These are phyloP conservation scores for Pichia membranifaciens DNA, from an alignment of 805 yeast species.

Conservation along the genomic window DNA sequence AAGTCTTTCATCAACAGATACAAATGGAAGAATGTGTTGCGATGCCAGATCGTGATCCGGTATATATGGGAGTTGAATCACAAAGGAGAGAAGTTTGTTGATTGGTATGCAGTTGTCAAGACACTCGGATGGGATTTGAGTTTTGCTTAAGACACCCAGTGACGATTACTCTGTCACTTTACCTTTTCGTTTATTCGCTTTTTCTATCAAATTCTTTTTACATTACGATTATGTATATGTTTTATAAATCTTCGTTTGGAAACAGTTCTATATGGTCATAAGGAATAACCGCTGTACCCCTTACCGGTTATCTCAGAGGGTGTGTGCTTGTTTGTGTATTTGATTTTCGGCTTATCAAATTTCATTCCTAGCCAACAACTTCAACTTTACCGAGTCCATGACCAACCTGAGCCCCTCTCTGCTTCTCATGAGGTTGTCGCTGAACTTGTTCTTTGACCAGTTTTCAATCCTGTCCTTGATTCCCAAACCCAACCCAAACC, in stretches of 20 bases:
- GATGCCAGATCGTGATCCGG: conserved; percentile 40
- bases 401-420: conserved; percentile 72
- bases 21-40: conserved; percentile 55
- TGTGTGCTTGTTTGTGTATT: too few relatives aligned
- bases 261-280: too few relatives aligned
- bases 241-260: neutral
- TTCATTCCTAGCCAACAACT: conserved; percentile 11
- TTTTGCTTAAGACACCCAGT: conserved; percentile 42
- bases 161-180: neutral
- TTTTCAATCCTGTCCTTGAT: conserved; percentile 70
- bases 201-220: neutral
- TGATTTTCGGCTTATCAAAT: neutral
- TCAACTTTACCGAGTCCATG: conserved; percentile 43
- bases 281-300: too few relatives aligned
- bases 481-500: conserved; percentile 35
- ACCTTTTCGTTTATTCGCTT: neutral
- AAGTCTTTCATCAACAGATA: conserved; percentile 55
- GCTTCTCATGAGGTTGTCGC: conserved; percentile 59
- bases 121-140: conserved; percentile 72
- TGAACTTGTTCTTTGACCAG: conserved; percentile 71
- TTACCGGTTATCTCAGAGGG: too few relatives aligned
- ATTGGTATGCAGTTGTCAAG: conserved; percentile 66
- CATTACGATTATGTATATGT: neutral
- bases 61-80: conserved; percentile 44
- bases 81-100: conserved; percentile 55